phyloP scores from a whole-genome alignment of 768 basidiomycete species.

The Candolleomyces aberdarensis region DNA sequence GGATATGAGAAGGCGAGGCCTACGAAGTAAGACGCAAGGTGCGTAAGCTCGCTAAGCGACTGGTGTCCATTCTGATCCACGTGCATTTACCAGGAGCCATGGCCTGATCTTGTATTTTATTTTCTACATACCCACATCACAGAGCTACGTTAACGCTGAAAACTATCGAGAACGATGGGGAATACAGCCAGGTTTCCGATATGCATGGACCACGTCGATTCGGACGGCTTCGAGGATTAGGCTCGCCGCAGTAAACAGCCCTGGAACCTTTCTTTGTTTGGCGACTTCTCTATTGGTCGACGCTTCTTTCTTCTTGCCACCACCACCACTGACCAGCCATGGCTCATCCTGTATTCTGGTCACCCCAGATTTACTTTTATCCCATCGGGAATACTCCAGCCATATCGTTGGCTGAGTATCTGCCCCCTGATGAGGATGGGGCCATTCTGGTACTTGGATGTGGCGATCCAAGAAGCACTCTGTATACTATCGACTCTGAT shows the following conservation, averaged over 20 bases:
- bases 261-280: not conserved
- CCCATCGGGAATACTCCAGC: slow-evolving; percentile 60
- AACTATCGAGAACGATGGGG: too few relatives aligned
- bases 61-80: not conserved
- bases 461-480: slow-evolving; percentile 52
- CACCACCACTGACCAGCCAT: slow-evolving; percentile 26
- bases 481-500: slow-evolving; percentile 45
- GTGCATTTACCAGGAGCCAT: not conserved
- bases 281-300: not conserved
- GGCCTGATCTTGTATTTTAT: slow-evolving; percentile 7
- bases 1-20: not conserved
- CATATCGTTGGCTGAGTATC: slow-evolving; percentile 41
- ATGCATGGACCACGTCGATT: too few relatives aligned
- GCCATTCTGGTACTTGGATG: slow-evolving; percentile 53
- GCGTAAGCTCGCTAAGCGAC: not conserved
- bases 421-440: slow-evolving; percentile 46
- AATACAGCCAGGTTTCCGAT: too few relatives aligned
- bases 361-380: slow-evolving; percentile 48
- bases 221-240: too few relatives aligned
- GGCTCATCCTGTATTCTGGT: slow-evolving; percentile 44
- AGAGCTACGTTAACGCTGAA: too few relatives aligned
- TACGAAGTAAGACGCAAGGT: not conserved
- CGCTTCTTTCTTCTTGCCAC: not conserved
- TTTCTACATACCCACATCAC: not conserved
- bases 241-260: not conserved